A percentile compares a stretch with the other conserved stretches of the same genome.
Evolutionary conservation across 2,329 filamentous ascomycete genomes (phyloP).

Genomic region (Epichloe bromicola): DNA sequence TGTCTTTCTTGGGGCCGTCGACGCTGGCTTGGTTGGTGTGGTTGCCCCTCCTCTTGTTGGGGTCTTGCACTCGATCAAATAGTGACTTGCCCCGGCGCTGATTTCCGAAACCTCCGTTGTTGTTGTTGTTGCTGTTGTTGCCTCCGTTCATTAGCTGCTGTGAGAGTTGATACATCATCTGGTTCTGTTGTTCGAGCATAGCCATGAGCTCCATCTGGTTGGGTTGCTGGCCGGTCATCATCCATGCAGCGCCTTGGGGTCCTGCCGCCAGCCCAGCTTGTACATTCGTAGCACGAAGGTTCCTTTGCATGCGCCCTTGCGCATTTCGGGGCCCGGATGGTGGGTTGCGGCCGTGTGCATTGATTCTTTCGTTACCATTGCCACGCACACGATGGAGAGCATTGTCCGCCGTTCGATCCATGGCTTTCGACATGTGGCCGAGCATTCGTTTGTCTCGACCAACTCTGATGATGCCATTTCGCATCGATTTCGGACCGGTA

Average conservation of each 20-base stretch:
- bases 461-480: conserved; percentile 48
- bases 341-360: conserved; percentile 57
- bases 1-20: conserved; percentile 22
- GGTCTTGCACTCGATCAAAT: conserved; percentile 58
- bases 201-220: conserved; percentile 48
- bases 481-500: conserved; percentile 91
- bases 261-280: conserved; percentile 33
- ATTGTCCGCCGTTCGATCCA: conserved; percentile 67
- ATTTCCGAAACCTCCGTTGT: conserved; percentile 12
- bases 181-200: conserved; percentile 79
- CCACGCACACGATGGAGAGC: conserved; percentile 69
- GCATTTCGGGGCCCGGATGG: conserved; percentile 58
- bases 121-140: conserved; percentile 22
- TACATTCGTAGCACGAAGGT: conserved; percentile 31
- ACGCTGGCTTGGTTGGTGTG: conserved; percentile 24
- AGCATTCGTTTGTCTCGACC: conserved; percentile 71
- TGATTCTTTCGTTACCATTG: conserved; percentile 67
- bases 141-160: conserved; percentile 46
- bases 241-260: conserved; percentile 29
- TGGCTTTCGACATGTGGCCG: conserved; percentile 68
- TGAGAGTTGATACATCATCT: conserved; percentile 69
- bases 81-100: conserved; percentile 45
- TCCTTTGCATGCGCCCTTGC: conserved; percentile 34
- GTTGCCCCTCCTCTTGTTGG: conserved; percentile 27
- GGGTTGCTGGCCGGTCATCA: conserved; percentile 32